Percentiles rank a stretch among this genome's conserved stretches.
phyloP scores from a whole-genome alignment of 805 yeast genomes.

The Myxozyma monticola region DNA sequence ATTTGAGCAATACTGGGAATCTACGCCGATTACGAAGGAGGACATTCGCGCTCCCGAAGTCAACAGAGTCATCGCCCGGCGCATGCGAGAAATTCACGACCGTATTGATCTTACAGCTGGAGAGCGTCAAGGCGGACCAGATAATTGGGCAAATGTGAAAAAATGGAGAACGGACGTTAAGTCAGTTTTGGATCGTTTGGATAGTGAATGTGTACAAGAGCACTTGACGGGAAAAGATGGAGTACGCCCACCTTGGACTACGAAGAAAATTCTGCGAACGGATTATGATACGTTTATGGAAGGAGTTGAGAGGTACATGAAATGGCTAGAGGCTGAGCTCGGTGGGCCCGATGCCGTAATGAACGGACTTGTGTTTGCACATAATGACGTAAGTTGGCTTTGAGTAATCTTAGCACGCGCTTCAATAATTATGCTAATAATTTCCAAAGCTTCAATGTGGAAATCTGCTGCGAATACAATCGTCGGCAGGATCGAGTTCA shows the following conservation, averaged over 20 bases:
- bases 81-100: conserved; percentile 92
- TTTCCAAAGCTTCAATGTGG: conserved; percentile 67
- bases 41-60: conserved; percentile 75
- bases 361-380: conserved; percentile 73
- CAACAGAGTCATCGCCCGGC: conserved; percentile 82
- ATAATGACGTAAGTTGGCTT: conserved; percentile 60
- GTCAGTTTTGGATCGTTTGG: conserved; percentile 46
- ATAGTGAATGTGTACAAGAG: conserved; percentile 39
- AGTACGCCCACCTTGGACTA: conserved; percentile 18
- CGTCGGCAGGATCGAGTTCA: conserved; percentile 58
- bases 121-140: conserved; percentile 64
- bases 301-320: conserved; percentile 53
- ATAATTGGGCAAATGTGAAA: conserved; percentile 64
- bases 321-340: conserved; percentile 61
- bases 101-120: conserved; percentile 64
- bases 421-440: not conserved
- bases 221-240: not conserved
- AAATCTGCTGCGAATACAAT: conserved; percentile 65
- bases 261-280: conserved; percentile 35
- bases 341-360: conserved; percentile 45
- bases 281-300: conserved; percentile 53
- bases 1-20: conserved; percentile 88
- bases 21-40: conserved; percentile 68
- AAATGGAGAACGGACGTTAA: conserved; percentile 68
- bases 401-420: no score